A percentile compares a stretch with the other conserved stretches of the same genome.
Conservation (phyloP, 2,329 filamentous ascomycete species). For the Xylariaceae sp. region DNA sequence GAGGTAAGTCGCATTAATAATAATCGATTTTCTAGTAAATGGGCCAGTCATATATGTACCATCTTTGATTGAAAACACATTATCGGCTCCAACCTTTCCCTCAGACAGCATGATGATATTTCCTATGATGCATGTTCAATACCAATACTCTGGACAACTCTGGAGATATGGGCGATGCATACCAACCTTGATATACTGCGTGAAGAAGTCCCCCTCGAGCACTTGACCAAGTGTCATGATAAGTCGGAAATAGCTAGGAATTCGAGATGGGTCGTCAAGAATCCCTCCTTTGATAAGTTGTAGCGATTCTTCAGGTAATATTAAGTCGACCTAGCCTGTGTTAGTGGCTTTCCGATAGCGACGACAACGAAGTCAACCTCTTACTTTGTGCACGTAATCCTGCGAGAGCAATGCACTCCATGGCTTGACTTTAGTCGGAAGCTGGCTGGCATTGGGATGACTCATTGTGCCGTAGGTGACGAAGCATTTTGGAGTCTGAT, state of each 20-base stretch:
- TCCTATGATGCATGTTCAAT: constrained; percentile 42
- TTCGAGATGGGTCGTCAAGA: constrained; percentile 28
- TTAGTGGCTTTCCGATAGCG: background rate
- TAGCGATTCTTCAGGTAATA: constrained; percentile 63
- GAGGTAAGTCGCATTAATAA: constrained; percentile 2
- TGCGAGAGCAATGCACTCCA: constrained; percentile 64
- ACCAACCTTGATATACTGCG: constrained; percentile 78
- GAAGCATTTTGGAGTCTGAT: constrained; percentile 62
- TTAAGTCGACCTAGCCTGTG: constrained; percentile 54
- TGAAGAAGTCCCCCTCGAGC: constrained; percentile 70
- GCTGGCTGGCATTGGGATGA: constrained; percentile 65
- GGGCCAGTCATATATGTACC: constrained; percentile 44
- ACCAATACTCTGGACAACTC: background rate
- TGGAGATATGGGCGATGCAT: constrained; percentile 17
- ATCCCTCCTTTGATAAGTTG: constrained; percentile 50
- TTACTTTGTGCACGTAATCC: constrained; percentile 63
- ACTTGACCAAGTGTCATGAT: constrained; percentile 68
- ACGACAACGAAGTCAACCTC: background rate
- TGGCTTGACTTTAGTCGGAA: constrained; percentile 67
- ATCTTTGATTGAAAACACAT: constrained; percentile 63
- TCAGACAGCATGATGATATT: constrained; percentile 80
- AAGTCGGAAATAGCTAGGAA: constrained; percentile 58
- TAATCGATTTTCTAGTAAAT: background rate
- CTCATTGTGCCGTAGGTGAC: constrained; percentile 63
- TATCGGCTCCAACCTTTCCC: constrained; percentile 63